Conservation (phyloP, 176 grass and related monocot genomes). For the Bolboschoenus planiculmis region DNA sequence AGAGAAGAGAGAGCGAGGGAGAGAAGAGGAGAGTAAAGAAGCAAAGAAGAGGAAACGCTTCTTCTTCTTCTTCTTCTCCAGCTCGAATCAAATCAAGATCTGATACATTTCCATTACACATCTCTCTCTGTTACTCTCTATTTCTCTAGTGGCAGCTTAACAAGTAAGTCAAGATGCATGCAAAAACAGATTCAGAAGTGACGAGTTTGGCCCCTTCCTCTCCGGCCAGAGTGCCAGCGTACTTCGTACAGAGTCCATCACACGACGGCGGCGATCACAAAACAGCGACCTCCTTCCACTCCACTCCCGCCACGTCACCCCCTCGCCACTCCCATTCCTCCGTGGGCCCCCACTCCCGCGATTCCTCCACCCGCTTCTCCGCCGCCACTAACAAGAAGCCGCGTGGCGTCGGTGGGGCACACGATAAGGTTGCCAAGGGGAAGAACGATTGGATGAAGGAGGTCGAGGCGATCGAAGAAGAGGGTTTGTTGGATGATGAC, state of each 20-base stretch:
- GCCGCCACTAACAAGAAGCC: conserved; percentile 20
- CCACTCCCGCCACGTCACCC: conserved; percentile 60
- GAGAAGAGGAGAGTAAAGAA: not conserved
- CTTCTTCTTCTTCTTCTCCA: not conserved
- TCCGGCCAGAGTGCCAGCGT: conserved; percentile 49
- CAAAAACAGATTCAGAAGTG: conserved; percentile 91
- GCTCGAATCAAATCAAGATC: not conserved
- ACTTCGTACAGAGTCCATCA: conserved; percentile 93
- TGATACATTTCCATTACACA: not conserved
- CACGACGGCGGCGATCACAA: conserved; percentile 72
- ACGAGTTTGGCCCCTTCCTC: conserved; percentile 80
- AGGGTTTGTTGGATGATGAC: conserved; percentile 51
- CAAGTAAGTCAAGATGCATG: conserved; percentile 41
- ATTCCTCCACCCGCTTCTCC: conserved; percentile 76
- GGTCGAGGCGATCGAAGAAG: conserved; percentile 74
- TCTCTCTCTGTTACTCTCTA: not conserved
- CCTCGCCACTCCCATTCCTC: conserved; percentile 81
- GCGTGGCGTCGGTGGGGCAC: not conserved
- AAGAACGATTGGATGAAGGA: conserved; percentile 52
- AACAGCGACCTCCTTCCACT: conserved; percentile 65
- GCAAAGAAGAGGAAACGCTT: not conserved
- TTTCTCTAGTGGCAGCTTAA: not conserved
- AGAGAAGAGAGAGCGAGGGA: too few species aligned
- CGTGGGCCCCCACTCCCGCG: conserved; percentile 48
- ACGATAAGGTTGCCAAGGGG: conserved; percentile 30